A percentile compares a stretch with the other conserved stretches of the same genome.
These are phyloP conservation scores for Pseudophaeomoniella oleicola DNA, from an alignment of 2,329 filamentous ascomycete genomes.

Conservation along the genomic window DNA sequence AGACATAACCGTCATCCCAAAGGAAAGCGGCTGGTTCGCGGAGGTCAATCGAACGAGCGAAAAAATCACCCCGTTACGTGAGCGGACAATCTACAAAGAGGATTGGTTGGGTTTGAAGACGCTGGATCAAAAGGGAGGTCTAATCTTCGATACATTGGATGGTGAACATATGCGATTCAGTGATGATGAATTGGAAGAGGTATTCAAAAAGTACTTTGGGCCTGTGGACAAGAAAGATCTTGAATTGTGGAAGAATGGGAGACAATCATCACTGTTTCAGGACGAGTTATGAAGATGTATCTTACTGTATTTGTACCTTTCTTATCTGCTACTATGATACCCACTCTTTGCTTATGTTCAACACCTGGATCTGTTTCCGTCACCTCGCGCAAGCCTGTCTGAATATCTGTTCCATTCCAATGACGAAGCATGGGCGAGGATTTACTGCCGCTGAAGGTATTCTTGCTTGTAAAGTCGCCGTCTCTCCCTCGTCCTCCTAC, in stretches of 20 bases:
- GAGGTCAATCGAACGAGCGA: slow-evolving; percentile 59
- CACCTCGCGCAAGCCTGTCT: too few relatives aligned
- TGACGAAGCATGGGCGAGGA: too few relatives aligned
- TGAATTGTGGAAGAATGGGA: neutral
- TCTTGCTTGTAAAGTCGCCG: too few relatives aligned
- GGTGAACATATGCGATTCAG: slow-evolving; percentile 75
- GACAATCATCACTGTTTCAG: neutral
- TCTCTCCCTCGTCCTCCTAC: too few relatives aligned
- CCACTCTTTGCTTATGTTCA: too few relatives aligned
- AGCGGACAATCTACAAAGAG: slow-evolving; percentile 64
- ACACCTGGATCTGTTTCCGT: too few relatives aligned
- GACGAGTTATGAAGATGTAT: too few relatives aligned
- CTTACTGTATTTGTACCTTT: too few relatives aligned
- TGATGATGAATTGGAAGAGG: slow-evolving; percentile 48
- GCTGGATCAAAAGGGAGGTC: slow-evolving; percentile 63
- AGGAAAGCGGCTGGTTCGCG: slow-evolving; percentile 80
- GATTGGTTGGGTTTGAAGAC: slow-evolving; percentile 82
- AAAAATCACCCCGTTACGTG: slow-evolving; percentile 50
- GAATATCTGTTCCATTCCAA: too few relatives aligned
- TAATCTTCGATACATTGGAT: slow-evolving; percentile 58
- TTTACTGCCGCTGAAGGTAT: too few relatives aligned
- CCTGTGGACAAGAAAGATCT: slow-evolving; percentile 5
- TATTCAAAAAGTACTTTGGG: slow-evolving; percentile 42
- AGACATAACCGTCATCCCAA: slow-evolving; percentile 74
- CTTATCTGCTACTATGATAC: too few relatives aligned